A percentile compares a stretch with the other conserved stretches of the same genome.
These are phyloP conservation scores for Knufia fluminis DNA, from an alignment of 2,329 filamentous ascomycete species.

Conservation along the genomic window DNA sequence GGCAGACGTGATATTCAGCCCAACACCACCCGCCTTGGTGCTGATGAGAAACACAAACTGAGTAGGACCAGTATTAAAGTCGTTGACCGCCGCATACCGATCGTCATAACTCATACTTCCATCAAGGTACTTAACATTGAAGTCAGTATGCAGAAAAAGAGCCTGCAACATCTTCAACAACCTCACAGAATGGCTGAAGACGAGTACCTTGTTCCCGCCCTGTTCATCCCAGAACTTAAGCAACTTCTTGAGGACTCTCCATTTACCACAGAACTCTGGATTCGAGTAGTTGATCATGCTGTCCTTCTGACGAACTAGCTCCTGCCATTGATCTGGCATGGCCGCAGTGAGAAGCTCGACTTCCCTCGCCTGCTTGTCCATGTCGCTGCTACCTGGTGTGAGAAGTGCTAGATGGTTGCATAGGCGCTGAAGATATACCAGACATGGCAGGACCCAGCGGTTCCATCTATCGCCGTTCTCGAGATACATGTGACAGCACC, in stretches of 20 bases:
- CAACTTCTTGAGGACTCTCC: constrained; percentile 80
- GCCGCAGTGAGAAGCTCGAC: constrained; percentile 64
- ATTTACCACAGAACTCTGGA: constrained; percentile 90
- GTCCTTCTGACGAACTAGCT: constrained; percentile 65
- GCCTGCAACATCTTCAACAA: constrained; percentile 75
- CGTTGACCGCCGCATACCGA: constrained; percentile 70
- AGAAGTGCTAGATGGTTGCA: constrained; percentile 87
- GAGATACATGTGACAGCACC: constrained; percentile 62
- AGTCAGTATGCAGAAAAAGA: constrained; percentile 78
- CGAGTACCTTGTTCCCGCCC: constrained; percentile 77
- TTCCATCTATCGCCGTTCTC: constrained; percentile 58
- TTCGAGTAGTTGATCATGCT: constrained; percentile 73
- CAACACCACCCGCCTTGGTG: constrained; percentile 84
- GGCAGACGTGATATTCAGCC: constrained; percentile 90
- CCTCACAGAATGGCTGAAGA: constrained; percentile 88
- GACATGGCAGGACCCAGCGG: constrained; percentile 72
- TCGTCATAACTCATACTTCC: constrained; percentile 76
- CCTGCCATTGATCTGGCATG: constrained; percentile 64
- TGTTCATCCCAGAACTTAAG: constrained; percentile 82
- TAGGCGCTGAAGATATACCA: constrained; percentile 74
- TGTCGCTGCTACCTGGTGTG: constrained; percentile 59
- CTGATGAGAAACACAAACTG: constrained; percentile 96
- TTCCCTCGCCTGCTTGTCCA: constrained; percentile 69
- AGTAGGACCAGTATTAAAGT: constrained; percentile 77
- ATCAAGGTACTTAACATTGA: constrained; percentile 85